phyloP scores from a whole-genome alignment of 805 yeast genomes.

The Deakozyma indianensis region DNA sequence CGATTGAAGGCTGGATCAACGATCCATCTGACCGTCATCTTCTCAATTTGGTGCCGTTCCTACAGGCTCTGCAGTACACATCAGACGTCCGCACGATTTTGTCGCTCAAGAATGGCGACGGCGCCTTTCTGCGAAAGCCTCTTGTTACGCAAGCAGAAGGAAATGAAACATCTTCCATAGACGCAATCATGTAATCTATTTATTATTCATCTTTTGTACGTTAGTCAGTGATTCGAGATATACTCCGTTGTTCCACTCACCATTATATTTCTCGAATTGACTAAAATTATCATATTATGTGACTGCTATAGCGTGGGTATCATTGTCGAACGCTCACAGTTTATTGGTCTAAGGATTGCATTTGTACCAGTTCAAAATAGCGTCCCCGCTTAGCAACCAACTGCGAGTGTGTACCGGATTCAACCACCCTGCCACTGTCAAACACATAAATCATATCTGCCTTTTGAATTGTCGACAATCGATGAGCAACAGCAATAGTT shows the following conservation, averaged over 20 bases:
- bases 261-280: too few species aligned
- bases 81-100: conserved; percentile 74
- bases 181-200: too few species aligned
- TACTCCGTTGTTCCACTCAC: too few species aligned
- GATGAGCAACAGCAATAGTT: conserved; percentile 73
- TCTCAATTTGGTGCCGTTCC: conserved; percentile 65
- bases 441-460: conserved; percentile 51
- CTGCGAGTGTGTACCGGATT: conserved; percentile 39
- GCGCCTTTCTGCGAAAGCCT: conserved; percentile 28
- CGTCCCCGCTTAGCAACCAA: conserved; percentile 26
- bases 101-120: conserved; percentile 61
- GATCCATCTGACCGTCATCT: conserved; percentile 86
- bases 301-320: too few species aligned
- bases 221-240: too few species aligned
- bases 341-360: conserved; percentile 23
- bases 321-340: too few species aligned
- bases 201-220: too few species aligned
- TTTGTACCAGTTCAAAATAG: conserved; percentile 25
- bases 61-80: conserved; percentile 60
- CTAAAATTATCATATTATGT: too few species aligned
- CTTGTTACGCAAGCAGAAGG: too few species aligned
- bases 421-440: conserved; percentile 46
- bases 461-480: conserved; percentile 53
- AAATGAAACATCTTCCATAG: too few species aligned
- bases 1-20: conserved; percentile 95